Evolutionary conservation across 23 red algal genomes (phyloP), one percentile per base, ranked within the genome.

Genomic region (Gracilariopsis chorda): DNA sequence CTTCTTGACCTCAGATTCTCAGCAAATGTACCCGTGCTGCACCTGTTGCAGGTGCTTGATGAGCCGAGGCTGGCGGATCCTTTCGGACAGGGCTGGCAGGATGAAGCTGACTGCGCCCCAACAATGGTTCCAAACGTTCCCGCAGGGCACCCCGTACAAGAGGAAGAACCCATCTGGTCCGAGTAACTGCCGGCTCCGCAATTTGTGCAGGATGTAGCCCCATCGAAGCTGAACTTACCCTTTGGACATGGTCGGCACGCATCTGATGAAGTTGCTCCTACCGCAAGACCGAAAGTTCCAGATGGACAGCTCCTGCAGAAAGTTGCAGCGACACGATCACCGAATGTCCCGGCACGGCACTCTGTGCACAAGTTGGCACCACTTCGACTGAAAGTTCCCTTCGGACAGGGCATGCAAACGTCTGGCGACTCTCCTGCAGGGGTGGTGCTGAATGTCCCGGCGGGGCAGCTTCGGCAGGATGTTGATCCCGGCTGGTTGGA

Each of bases 81-180:
- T 14, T n/a, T 30, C 10, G 82, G 82, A 57, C 82, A 86, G 5
- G 45, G 60, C 10, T 40, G 39, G 60, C 82, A 86, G 32, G 51
- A 35, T 7, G 58, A 23, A 5, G 58, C 9, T 7, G 58, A 48
- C 1, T 58, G 47, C 44, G 62, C 41, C 6, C 62, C 82, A 1
- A 51, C 23, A 16, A 4, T 36, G 21, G 51, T 86, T 23, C 61
- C 61, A 70, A 86, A 86, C 9, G 82, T 86, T 13, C 82, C 82
- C 21, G 51, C 51, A 20, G 82, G 82, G 30, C 82, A 86, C 47
- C 33, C n/a, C 12, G 35, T 68, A 42, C 82, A 86, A 0, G 43
- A 69, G 25, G 37, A 42, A 25, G 62, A 44, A 16, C 82, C 82
- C 20, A 51, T 16, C 19, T 47, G 58, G 59, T 86, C 82, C 8